phyloP scores from a whole-genome alignment of 225 moss, liverwort and hornwort species.

The Neckera pumila region DNA sequence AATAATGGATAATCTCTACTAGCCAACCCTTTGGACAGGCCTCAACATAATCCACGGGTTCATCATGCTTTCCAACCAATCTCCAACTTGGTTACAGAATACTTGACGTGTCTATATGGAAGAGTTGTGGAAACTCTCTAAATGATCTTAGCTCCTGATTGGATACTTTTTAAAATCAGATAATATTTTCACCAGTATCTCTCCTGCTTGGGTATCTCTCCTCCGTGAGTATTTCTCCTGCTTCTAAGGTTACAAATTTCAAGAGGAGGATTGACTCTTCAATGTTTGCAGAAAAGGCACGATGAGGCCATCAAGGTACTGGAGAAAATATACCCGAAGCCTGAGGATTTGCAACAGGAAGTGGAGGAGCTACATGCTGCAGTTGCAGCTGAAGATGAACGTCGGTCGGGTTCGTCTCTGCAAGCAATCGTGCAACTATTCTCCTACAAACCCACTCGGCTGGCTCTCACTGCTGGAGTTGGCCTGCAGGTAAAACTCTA shows the following conservation, averaged over 20 bases:
- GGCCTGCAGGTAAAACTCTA: conserved; percentile 58
- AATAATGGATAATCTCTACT: neutral
- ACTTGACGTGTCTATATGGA: neutral
- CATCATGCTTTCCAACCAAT: neutral
- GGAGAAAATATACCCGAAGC: conserved; percentile 48
- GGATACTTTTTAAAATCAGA: neutral
- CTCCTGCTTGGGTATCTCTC: too few species aligned
- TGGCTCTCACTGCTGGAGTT: conserved; percentile 81
- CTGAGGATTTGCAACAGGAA: conserved; percentile 49
- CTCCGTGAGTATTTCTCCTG: neutral
- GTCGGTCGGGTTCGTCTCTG: neutral
- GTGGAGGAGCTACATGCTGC: conserved; percentile 42
- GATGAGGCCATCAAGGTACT: conserved; percentile 42
- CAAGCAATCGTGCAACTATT: conserved; percentile 25
- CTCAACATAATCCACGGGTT: neutral
- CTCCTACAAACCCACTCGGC: conserved; percentile 46
- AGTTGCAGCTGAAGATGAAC: conserved; percentile 23
- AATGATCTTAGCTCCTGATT: neutral
- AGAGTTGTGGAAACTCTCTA: neutral
- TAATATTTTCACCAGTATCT: neutral
- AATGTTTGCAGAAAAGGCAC: conserved; percentile 26
- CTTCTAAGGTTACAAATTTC: neutral
- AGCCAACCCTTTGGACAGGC: neutral
- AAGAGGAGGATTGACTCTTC: neutral
- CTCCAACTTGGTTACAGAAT: neutral